Percentiles rank a stretch among this genome's conserved stretches.
These are phyloP conservation scores for Mycena metata DNA, from an alignment of 768 basidiomycete species.

Conservation along the genomic window DNA sequence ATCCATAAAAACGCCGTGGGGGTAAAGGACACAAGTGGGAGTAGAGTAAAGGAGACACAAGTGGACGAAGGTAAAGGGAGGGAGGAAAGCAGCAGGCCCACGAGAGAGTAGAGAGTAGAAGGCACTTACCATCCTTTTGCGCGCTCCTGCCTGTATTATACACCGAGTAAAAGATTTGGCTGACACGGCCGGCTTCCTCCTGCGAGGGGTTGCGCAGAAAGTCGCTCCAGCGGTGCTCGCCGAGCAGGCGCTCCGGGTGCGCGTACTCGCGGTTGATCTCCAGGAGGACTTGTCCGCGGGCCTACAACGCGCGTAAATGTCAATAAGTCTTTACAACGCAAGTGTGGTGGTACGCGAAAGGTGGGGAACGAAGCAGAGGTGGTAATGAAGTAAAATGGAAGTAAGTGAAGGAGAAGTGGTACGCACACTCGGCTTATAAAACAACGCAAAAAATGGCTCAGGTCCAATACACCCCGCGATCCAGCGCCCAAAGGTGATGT, in stretches of 20 bases:
- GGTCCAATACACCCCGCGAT: conserved; percentile 58
- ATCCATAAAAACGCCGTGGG: no score
- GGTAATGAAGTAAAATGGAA: no score
- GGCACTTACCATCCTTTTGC: no score
- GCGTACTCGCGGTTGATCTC: conserved; percentile 58
- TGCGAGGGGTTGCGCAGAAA: conserved; percentile 55
- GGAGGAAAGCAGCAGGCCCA: no score
- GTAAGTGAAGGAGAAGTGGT: no score
- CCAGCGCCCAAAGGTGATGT: conserved; percentile 60
- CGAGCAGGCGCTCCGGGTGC: conserved; percentile 56
- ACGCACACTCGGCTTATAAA: conserved; percentile 61
- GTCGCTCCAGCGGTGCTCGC: conserved; percentile 65
- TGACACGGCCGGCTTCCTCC: conserved; percentile 53
- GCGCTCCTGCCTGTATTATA: conserved; percentile 57
- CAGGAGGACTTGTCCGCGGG: conserved; percentile 61
- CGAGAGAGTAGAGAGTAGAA: no score
- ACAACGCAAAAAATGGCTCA: conserved; percentile 56
- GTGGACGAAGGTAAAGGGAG: background rate
- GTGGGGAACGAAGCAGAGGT: no score
- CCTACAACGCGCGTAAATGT: no score
- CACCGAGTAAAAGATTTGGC: conserved; percentile 58
- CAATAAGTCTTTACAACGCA: no score
- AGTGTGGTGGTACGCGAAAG: background rate
- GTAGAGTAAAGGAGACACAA: no score
- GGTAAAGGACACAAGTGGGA: no score